Evolutionary conservation across 1,139 yeast genomes (phyloP), one percentile per base, ranked within the genome.

Genomic region (Sugiyamaella japonica): DNA sequence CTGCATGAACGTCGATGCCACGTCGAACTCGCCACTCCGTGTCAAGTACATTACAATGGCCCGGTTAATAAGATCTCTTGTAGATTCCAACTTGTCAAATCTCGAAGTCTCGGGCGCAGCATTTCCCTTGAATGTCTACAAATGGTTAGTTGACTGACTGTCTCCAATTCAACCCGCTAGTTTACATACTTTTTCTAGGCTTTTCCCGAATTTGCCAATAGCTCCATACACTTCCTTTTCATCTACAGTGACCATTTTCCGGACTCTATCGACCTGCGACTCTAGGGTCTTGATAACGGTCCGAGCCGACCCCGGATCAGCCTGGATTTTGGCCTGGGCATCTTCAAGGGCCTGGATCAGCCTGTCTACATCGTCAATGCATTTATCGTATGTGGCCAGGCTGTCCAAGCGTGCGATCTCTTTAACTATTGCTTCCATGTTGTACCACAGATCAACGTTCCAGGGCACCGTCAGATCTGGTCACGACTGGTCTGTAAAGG

Each of bases 1-100:
- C 7, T 58, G 53, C 59, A 67, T 68, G 48, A 75, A 61, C 9
- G 54, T 59, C 3, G 66, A 57, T 3, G 74, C 73, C 12, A 71
- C 69, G 1, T 72, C 74, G 56, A 77, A 75, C 45, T 76, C 72
- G 1, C 81, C 82, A 25, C 69, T 70, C 20, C 81, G 64, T 13
- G 76, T 61, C 39, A 78, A 61, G 62, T 79, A 81, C 71, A 76
- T 70, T 5, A 75, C 66, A 10, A 79, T 66, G 1, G 81, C 76
- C 32, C 71, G 60, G 54, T 74, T 71, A 23, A 54, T 54, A 25
- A 37, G 34, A 20, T 50, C 54, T 20, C 43, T 46, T 6, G 53
- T 23, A 2, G 52, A 40, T 13, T 39, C 43, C 13, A 43, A 29
- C 38, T 44, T 40, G 15, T 50, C 50, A 12, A 50, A 45, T 36